Base-by-base conservation (phyloP, 2,329 filamentous ascomycete species). In the Cercospora zeina region DNA sequence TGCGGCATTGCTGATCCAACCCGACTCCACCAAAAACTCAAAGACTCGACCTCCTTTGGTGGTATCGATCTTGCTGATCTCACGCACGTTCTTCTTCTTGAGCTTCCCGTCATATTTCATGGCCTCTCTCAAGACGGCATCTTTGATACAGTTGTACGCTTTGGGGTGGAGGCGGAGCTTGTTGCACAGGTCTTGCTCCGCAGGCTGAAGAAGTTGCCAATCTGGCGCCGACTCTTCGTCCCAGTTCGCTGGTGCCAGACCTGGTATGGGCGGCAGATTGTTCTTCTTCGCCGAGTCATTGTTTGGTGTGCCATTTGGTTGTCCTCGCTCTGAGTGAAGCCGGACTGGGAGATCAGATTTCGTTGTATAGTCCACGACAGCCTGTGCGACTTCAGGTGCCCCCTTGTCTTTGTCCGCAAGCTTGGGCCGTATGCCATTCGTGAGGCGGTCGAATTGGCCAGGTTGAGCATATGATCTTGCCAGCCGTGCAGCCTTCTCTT, bases 61-160 rank as follows among this genome's bases (percentile, higher is more conserved):
- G 9, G 87, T 85, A 72, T 97, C 93, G 57, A 97, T 84, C 74
- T 83, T 84, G 73, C 89, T 93, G 27, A 97, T 88, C 72, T 96
- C 90, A 73, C 89, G 90, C 1, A 92, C 92, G 69, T 93, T 88
- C 78, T 97, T 97, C 83, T 95, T 96, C 81, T 96, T 97, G 7
- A 99, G 78, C 11, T 83, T 85, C 0, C 95, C 95, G 62, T 95
- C 93, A 62, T 88, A 87, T 77, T 93, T 95, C 74, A 96, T 85
- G 0, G 93, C 91, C 74, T 97, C 93, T 70, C 91, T 90, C 57
- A 97, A 77, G n/a, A 97, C 82, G 64, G 90, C 87, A 75, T 97
- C 92, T 77, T 99, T 99, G 77, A 97, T 91, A 72, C 91, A 91
- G 4, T 97, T 78, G 75, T 97, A 99, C 1, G 95, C 91, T 79